phyloP scores from a whole-genome alignment of 2,329 filamentous ascomycete genomes.

The Penicillium sp. region DNA sequence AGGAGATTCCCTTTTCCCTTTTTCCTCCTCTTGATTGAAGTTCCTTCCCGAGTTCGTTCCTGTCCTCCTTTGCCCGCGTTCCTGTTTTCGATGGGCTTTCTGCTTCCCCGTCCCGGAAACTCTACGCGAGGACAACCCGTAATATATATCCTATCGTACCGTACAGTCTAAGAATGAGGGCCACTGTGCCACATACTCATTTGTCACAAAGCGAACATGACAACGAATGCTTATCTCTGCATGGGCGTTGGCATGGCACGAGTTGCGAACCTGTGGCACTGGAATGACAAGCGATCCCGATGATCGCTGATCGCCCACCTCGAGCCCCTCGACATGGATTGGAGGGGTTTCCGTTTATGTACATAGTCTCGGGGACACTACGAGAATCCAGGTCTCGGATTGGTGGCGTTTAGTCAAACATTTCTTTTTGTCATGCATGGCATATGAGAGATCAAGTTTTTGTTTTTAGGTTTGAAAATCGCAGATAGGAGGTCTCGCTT shows the following conservation, averaged over 20 bases:
- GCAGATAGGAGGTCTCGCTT: not conserved
- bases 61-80: conserved; percentile 1
- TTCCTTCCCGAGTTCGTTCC: no score
- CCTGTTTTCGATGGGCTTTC: not conserved
- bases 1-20: conserved; percentile 1
- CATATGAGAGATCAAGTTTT: conserved; percentile 32
- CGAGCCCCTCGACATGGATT: no score
- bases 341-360: not conserved
- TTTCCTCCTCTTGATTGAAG: conserved; percentile 3
- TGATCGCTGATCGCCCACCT: not conserved
- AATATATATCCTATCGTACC: conserved; percentile 1
- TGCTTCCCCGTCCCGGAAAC: not conserved
- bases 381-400: conserved; percentile 20
- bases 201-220: not conserved
- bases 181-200: not conserved
- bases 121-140: not conserved
- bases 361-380: conserved; percentile 21
- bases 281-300: conserved; percentile 19
- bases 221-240: conserved; percentile 5
- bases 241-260: conserved; percentile 1
- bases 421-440: conserved; percentile 17
- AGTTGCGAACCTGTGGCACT: conserved; percentile 10
- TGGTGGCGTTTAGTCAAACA: conserved; percentile 3
- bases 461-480: not conserved
- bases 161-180: not conserved